Evolutionary conservation across 1,139 yeast species (phyloP).

Genomic region (Debaryomycetaceae sp.): DNA sequence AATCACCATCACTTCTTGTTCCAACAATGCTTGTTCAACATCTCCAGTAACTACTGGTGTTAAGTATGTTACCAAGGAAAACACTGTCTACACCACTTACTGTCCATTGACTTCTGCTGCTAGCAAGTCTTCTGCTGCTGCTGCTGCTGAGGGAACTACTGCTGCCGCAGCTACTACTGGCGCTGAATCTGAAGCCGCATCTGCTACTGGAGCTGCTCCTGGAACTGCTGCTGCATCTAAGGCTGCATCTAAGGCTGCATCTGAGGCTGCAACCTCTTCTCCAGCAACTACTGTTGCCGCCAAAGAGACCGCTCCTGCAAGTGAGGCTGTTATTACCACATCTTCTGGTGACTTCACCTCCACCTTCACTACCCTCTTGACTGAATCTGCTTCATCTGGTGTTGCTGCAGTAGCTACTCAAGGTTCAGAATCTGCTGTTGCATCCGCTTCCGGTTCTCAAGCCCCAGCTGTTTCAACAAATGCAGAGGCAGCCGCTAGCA

Average conservation of each 20-base stretch:
- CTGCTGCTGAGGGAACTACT: constrained; percentile 12
- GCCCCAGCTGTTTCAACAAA: constrained; percentile 11
- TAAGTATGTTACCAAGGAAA: not conserved
- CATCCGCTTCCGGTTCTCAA: constrained; percentile 2
- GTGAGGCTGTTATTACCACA: constrained; percentile 1
- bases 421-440: not conserved
- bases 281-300: constrained; percentile 11
- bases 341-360: not conserved
- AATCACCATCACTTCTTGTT: constrained; percentile 6
- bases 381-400: constrained; percentile 2
- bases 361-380: not conserved
- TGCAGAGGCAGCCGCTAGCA: constrained; percentile 15
- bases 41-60: constrained; percentile 15
- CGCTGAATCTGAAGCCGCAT: too few relatives aligned
- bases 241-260: constrained; percentile 12
- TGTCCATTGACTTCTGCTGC: constrained; percentile 18
- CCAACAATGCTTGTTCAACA: constrained; percentile 12
- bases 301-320: constrained; percentile 4
- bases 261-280: constrained; percentile 13
- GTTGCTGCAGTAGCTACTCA: constrained; percentile 2
- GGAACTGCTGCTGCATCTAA: constrained; percentile 13
- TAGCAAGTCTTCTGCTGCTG: constrained; percentile 11
- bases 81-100: constrained; percentile 29
- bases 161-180: constrained; percentile 12
- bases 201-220: too few relatives aligned